Percentiles rank a stretch among this genome's conserved stretches.
phyloP scores from a whole-genome alignment of 2,329 filamentous ascomycete species.

The Triangularia setosa region DNA sequence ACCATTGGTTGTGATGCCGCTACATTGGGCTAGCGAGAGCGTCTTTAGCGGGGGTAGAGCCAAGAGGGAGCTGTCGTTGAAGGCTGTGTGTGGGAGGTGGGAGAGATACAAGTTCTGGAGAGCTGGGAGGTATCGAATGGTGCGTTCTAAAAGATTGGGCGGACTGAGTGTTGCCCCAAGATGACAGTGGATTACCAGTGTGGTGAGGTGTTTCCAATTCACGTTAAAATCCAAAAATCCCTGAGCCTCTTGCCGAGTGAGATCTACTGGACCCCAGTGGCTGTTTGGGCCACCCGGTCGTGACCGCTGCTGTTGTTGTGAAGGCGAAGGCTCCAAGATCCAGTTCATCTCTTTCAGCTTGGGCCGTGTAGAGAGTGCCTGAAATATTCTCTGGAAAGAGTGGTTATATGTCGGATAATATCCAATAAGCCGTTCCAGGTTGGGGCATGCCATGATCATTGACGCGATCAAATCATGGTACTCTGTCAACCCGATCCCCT shows the following conservation, averaged over 20 bases:
- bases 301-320: constrained; percentile 35
- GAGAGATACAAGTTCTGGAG: constrained; percentile 59
- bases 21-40: constrained; percentile 52
- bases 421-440: constrained; percentile 56
- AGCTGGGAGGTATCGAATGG: constrained; percentile 48
- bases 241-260: constrained; percentile 37
- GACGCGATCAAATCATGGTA: constrained; percentile 58
- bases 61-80: constrained; percentile 54
- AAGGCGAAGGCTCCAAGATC: constrained; percentile 44
- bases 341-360: constrained; percentile 57
- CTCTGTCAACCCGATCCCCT: constrained; percentile 39
- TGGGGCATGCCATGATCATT: constrained; percentile 62
- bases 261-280: constrained; percentile 32
- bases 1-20: constrained; percentile 53
- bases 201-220: constrained; percentile 53
- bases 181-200: constrained; percentile 55
- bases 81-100: constrained; percentile 51
- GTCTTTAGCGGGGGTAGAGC: constrained; percentile 52
- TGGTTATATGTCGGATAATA: constrained; percentile 53
- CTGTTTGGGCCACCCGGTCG: constrained; percentile 25
- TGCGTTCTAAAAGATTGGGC: constrained; percentile 47
- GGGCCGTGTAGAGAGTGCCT: constrained; percentile 55
- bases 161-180: constrained; percentile 53
- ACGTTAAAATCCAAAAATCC: constrained; percentile 42
- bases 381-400: constrained; percentile 52